Evolutionary conservation across 129 eudicot genomes (phyloP).

Genomic region (Flaveria bidentis): DNA sequence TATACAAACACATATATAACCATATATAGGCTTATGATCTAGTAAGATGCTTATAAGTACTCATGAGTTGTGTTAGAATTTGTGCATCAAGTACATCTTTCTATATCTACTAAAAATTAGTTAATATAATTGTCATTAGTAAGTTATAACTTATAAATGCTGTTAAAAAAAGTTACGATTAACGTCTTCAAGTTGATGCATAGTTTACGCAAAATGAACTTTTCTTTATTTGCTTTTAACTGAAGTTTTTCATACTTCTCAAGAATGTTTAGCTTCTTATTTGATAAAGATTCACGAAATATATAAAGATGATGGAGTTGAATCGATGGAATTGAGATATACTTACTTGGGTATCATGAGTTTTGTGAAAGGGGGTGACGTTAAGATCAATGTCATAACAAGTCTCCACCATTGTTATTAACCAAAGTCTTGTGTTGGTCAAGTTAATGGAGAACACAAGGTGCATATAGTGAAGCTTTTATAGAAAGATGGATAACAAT

Average conservation of each 20-base stretch:
- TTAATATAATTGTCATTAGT: too few species aligned
- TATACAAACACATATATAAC: neutral
- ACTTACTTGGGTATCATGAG: slow-evolving; percentile 29
- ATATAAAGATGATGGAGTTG: neutral
- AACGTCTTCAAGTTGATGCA: neutral
- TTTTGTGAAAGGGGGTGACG: slow-evolving; percentile 30
- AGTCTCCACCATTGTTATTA: slow-evolving; percentile 6
- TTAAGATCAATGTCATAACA: slow-evolving; percentile 36
- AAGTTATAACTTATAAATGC: too few species aligned
- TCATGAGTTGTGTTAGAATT: too few species aligned
- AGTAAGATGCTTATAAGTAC: too few species aligned
- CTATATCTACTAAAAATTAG: too few species aligned
- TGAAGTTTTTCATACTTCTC: neutral
- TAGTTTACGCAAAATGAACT: neutral
- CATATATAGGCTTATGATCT: neutral
- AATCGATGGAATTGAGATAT: neutral
- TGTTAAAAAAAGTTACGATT: too few species aligned
- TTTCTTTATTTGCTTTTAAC: too few species aligned
- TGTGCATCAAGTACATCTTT: too few species aligned
- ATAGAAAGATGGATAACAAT: slow-evolving; percentile 1
- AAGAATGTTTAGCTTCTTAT: neutral
- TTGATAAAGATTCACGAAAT: neutral
- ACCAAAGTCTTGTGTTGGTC: neutral
- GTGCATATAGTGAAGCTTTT: neutral
- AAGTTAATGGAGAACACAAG: neutral